Conservation (phyloP, 257 asterid genomes). For the Salvia hispanica region DNA sequence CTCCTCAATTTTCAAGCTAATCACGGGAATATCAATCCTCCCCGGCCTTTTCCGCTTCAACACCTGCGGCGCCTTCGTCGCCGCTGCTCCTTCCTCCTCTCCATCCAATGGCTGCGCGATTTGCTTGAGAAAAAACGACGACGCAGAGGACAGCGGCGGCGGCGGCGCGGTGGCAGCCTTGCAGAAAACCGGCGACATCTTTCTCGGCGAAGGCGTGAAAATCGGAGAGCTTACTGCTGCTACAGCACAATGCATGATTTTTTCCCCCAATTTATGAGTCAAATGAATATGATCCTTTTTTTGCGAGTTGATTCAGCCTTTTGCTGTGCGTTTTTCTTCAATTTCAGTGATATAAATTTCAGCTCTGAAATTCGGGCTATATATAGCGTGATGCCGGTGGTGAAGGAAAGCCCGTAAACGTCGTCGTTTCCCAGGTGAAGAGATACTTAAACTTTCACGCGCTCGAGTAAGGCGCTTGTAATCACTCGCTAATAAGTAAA, state of each 20-base stretch:
- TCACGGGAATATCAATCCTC: slow-evolving; percentile 55
- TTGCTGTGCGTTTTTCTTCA: not conserved
- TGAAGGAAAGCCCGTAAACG: slow-evolving; percentile 18
- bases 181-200: slow-evolving; percentile 51
- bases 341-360: slow-evolving; percentile 23
- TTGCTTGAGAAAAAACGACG: slow-evolving; percentile 39
- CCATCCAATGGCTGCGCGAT: slow-evolving; percentile 25
- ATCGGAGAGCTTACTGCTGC: slow-evolving; percentile 57
- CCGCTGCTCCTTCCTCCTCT: slow-evolving; percentile 31
- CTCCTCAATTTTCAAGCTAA: slow-evolving; percentile 38
- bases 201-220: slow-evolving; percentile 57
- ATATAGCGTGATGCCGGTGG: slow-evolving; percentile 30
- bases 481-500: slow-evolving; percentile 8
- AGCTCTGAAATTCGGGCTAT: slow-evolving; percentile 10
- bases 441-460: slow-evolving; percentile 26
- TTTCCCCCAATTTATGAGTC: not conserved
- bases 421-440: slow-evolving; percentile 28
- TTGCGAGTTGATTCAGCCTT: not conserved
- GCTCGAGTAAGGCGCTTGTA: not conserved
- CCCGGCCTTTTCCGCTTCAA: slow-evolving; percentile 78
- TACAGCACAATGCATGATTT: slow-evolving; percentile 55
- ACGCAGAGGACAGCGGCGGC: slow-evolving; percentile 40
- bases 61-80: slow-evolving; percentile 35
- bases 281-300: not conserved
- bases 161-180: slow-evolving; percentile 48